Evolutionary conservation across 257 asterid species (phyloP).

Genomic region (Ehretia macrophylla): DNA sequence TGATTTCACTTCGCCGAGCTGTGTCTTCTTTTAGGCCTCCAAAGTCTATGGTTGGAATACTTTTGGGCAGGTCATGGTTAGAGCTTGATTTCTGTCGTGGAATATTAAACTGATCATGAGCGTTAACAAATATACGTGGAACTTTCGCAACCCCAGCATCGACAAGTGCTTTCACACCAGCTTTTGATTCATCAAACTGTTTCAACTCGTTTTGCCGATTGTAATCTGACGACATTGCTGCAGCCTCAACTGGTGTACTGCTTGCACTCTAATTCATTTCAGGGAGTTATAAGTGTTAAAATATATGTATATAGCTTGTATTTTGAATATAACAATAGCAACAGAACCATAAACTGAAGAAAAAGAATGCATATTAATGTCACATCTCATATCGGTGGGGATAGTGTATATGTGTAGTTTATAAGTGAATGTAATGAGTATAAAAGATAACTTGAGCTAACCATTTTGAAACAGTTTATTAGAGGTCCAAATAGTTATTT

Average conservation of each 20-base stretch:
- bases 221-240: constrained; percentile 1
- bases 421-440: too few species aligned
- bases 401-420: too few species aligned
- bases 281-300: too few species aligned
- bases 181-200: constrained; percentile 54
- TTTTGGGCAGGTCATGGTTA: constrained; percentile 19
- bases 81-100: neutral
- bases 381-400: too few species aligned
- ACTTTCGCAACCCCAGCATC: constrained; percentile 40
- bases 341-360: too few species aligned
- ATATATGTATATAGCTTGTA: too few species aligned
- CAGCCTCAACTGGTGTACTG: neutral
- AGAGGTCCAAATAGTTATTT: too few species aligned
- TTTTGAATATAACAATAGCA: too few species aligned
- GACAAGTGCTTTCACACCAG: constrained; percentile 65
- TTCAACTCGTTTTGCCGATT: constrained; percentile 38
- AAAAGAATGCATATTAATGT: too few species aligned
- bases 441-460: too few species aligned
- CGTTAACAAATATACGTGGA: constrained; percentile 45
- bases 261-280: neutral
- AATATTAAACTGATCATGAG: neutral
- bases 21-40: constrained; percentile 19
- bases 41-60: constrained; percentile 52
- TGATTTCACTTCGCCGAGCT: constrained; percentile 16
- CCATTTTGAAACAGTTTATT: too few species aligned